Evolutionary conservation across 2,329 filamentous ascomycete genomes (phyloP).

Genomic region (Kalaharituber pfeilii): DNA sequence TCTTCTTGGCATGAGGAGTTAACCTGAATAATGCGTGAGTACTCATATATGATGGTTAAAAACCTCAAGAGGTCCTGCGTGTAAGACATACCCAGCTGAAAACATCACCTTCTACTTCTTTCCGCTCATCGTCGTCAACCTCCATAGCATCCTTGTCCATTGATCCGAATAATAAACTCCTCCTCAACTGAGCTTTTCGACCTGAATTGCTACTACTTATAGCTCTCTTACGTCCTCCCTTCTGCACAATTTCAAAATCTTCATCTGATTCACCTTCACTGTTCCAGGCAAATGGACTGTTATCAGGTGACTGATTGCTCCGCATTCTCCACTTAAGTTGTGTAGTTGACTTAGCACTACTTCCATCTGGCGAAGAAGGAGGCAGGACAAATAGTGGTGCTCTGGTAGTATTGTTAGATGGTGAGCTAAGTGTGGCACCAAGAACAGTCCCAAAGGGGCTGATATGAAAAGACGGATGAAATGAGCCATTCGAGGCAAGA

Average conservation of each 20-base stretch:
- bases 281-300: not conserved
- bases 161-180: not conserved
- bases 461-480: constrained; percentile 8
- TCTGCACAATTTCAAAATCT: not conserved
- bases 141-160: not conserved
- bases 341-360: constrained; percentile 3
- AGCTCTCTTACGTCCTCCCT: not conserved
- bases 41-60: not conserved
- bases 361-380: constrained; percentile 6
- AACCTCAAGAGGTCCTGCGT: not conserved
- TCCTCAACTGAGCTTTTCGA: not conserved
- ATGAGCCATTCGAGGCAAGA: constrained; percentile 13
- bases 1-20: not conserved
- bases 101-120: constrained; percentile 11
- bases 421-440: constrained; percentile 4
- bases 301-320: not conserved
- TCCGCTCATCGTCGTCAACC: constrained; percentile 4
- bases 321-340: constrained; percentile 2
- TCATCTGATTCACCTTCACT: not conserved
- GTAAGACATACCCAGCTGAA: constrained; percentile 13
- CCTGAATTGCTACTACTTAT: not conserved
- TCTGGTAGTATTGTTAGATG: not conserved
- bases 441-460: constrained; percentile 10
- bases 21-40: not conserved
- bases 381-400: constrained; percentile 11